Evolutionary conservation across 352 stramenopile genomes (phyloP).

Genomic region (Pilasporangium apinafurcum): DNA sequence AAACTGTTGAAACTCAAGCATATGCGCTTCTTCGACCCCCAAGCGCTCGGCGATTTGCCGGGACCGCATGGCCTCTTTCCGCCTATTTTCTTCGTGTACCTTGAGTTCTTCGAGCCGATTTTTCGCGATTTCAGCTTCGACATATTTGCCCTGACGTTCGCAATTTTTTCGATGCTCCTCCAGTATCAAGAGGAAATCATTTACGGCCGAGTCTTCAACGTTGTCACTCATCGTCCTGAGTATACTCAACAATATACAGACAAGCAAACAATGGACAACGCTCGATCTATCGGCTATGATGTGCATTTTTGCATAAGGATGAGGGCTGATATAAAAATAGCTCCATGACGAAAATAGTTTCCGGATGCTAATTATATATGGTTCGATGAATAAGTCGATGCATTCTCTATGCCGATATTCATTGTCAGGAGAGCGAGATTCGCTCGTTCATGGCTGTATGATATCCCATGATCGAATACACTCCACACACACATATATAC

Average conservation of each 20-base stretch:
- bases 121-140: constrained; percentile 96
- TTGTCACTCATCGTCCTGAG: constrained; percentile 25
- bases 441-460: too few relatives aligned
- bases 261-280: not conserved
- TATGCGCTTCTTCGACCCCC: constrained; percentile 95
- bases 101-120: constrained; percentile 96
- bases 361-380: not conserved
- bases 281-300: too few relatives aligned
- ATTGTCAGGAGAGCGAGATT: too few relatives aligned
- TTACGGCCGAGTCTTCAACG: constrained; percentile 77
- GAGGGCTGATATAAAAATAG: too few relatives aligned
- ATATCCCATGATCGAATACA: too few relatives aligned
- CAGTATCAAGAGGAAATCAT: constrained; percentile 85
- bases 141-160: constrained; percentile 95
- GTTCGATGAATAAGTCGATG: too few relatives aligned
- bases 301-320: too few relatives aligned
- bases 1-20: constrained; percentile 98
- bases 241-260: not conserved
- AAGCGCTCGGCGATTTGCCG: constrained; percentile 93
- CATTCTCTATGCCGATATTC: too few relatives aligned
- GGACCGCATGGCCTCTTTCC: constrained; percentile 93
- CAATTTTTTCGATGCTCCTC: constrained; percentile 97
- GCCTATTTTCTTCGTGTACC: constrained; percentile 93
- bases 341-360: too few relatives aligned
- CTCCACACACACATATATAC: too few relatives aligned